phyloP scores from a whole-genome alignment of 768 basidiomycete genomes.

The Coprinopsis strossmayeri region DNA sequence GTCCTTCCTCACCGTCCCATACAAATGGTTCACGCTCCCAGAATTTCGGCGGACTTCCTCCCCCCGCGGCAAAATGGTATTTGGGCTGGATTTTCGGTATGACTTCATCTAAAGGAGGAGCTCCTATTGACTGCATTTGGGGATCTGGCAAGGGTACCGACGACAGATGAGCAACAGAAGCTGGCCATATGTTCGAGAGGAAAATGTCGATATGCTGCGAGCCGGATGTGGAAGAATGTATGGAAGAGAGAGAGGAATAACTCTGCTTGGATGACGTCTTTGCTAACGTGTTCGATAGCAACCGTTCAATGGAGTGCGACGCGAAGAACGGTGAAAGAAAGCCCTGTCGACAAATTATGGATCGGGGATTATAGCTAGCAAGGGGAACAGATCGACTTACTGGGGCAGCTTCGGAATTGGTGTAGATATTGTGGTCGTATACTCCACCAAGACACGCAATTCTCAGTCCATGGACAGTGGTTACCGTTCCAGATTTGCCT shows the following conservation, averaged over 20 bases:
- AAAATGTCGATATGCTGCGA: constrained; percentile 75
- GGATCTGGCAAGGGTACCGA: constrained; percentile 41
- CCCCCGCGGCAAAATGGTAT: constrained; percentile 73
- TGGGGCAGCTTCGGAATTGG: constrained; percentile 54
- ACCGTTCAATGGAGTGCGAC: constrained; percentile 58
- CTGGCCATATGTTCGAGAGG: constrained; percentile 75
- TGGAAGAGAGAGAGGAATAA: constrained; percentile 61
- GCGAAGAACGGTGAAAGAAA: constrained; percentile 75
- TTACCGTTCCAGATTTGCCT: constrained; percentile 81
- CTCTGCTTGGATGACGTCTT: constrained; percentile 41
- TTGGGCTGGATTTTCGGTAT: constrained; percentile 67
- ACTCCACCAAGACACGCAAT: constrained; percentile 83
- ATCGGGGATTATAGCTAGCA: constrained; percentile 2
- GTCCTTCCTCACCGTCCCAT: constrained; percentile 68
- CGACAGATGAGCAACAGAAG: constrained; percentile 56
- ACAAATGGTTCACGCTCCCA: constrained; percentile 94
- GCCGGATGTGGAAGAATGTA: constrained; percentile 52
- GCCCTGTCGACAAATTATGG: constrained; percentile 37
- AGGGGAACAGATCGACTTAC: constrained; percentile 31
- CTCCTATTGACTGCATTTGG: constrained; percentile 36
- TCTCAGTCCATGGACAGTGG: constrained; percentile 71
- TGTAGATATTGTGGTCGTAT: constrained; percentile 58
- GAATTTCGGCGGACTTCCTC: constrained; percentile 64
- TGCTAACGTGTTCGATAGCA: constrained; percentile 63
- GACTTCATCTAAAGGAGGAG: constrained; percentile 58